These are phyloP conservation scores for Kwoniella dendrophila DNA, from an alignment of 768 basidiomycete genomes.

Conservation along the genomic window DNA sequence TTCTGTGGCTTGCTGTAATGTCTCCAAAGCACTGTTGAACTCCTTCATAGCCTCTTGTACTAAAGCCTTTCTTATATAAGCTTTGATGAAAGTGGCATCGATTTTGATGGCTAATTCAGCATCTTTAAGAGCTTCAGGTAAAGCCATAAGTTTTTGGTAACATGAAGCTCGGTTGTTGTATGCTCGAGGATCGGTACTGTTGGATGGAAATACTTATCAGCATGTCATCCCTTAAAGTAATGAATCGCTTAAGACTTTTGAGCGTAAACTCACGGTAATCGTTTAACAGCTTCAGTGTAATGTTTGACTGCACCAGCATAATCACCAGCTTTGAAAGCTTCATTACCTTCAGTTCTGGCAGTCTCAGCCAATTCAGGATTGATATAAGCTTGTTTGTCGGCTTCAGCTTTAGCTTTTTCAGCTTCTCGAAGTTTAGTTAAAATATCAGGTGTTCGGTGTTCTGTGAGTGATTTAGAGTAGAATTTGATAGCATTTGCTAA, in stretches of 20 bases:
- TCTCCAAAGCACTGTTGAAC: constrained; percentile 81
- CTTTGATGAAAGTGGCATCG: constrained; percentile 90
- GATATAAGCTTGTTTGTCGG: constrained; percentile 79
- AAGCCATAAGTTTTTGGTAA: constrained; percentile 88
- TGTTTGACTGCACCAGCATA: constrained; percentile 88
- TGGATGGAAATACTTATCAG: not conserved
- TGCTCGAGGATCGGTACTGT: constrained; percentile 71
- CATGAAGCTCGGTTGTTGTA: constrained; percentile 99
- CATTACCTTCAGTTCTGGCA: constrained; percentile 91
- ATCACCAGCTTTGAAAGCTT: constrained; percentile 80
- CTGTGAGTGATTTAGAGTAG: constrained; percentile 89
- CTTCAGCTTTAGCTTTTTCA: constrained; percentile 76
- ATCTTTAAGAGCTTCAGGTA: constrained; percentile 96
- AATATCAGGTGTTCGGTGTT: constrained; percentile 92
- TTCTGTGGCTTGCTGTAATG: constrained; percentile 73
- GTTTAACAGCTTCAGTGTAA: constrained; percentile 96
- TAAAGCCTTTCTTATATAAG: constrained; percentile 87
- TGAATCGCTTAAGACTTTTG: not conserved
- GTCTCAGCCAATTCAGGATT: constrained; percentile 77
- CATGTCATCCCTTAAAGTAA: not conserved
- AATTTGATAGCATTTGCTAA: constrained; percentile 77
- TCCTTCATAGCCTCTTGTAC: constrained; percentile 90
- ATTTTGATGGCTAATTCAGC: constrained; percentile 88
- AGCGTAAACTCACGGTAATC: constrained; percentile 64
- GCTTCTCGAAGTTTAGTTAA: constrained; percentile 82